A percentile compares a stretch with the other conserved stretches of the same genome.
These are phyloP conservation scores for Coemansia sp. DNA, from an alignment of 192 early-diverging fungal species.

Conservation along the genomic window DNA sequence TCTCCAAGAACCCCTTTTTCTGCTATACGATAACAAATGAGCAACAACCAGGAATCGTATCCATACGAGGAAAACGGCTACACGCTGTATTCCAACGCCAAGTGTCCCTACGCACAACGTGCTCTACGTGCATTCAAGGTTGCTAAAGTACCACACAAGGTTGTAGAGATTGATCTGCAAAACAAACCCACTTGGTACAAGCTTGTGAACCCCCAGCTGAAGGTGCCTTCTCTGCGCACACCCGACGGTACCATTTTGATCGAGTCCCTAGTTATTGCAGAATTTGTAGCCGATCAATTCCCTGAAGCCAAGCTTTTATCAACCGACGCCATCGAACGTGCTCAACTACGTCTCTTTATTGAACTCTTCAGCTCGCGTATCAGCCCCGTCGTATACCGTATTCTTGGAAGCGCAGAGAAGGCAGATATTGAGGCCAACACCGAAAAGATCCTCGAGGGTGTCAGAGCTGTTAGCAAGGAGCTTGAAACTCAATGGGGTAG, in stretches of 20 bases:
- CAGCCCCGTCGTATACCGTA: background rate
- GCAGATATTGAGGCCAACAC: background rate
- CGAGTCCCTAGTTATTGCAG: constrained; percentile 57
- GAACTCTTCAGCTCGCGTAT: constrained; percentile 1
- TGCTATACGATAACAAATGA: no score
- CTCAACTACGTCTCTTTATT: constrained; percentile 1
- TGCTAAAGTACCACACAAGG: constrained; percentile 40
- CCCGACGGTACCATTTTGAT: constrained; percentile 46
- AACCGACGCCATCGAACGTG: background rate
- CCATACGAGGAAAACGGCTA: constrained; percentile 9
- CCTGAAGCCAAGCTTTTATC: constrained; percentile 32
- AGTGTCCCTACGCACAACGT: constrained; percentile 65
- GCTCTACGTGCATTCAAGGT: constrained; percentile 56
- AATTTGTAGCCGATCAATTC: constrained; percentile 55
- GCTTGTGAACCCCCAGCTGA: constrained; percentile 54
- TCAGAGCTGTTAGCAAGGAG: background rate
- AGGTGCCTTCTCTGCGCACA: constrained; percentile 56
- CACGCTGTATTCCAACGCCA: constrained; percentile 49
- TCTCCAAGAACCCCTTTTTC: no score
- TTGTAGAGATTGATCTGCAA: constrained; percentile 57
- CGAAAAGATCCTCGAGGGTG: background rate
- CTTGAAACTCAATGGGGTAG: constrained; percentile 1
- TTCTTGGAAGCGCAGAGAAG: background rate
- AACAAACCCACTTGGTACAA: constrained; percentile 57
- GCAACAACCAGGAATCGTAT: background rate